These are phyloP conservation scores for Spiromastix sp. DNA, from an alignment of 2,329 filamentous ascomycete species.

Conservation along the genomic window DNA sequence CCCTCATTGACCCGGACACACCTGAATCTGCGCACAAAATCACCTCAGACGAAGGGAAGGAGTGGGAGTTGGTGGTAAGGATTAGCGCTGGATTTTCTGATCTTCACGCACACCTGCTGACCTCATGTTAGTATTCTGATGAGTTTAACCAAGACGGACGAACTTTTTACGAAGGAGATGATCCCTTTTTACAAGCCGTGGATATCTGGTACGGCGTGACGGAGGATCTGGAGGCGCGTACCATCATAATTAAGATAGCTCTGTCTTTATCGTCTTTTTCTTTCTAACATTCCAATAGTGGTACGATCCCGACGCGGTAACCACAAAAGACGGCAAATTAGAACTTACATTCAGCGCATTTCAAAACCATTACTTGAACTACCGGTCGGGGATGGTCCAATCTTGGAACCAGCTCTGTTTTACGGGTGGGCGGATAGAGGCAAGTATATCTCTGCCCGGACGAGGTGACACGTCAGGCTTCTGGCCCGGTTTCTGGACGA, in stretches of 20 bases:
- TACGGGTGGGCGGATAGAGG: conserved; percentile 59
- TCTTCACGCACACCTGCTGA: too few species aligned
- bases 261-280: neutral
- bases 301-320: conserved; percentile 60
- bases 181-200: conserved; percentile 57
- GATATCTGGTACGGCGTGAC: conserved; percentile 66
- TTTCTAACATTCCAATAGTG: conserved; percentile 35
- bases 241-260: too few species aligned
- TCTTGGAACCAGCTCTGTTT: conserved; percentile 67
- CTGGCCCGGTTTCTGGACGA: conserved; percentile 68
- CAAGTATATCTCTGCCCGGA: conserved; percentile 59
- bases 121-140: conserved; percentile 49
- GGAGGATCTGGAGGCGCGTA: conserved; percentile 51
- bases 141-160: conserved; percentile 59
- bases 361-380: conserved; percentile 54
- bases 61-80: conserved; percentile 51
- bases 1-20: conserved; percentile 59
- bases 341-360: conserved; percentile 57
- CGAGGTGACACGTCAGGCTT: conserved; percentile 57
- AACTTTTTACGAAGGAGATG: conserved; percentile 61
- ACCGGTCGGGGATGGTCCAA: conserved; percentile 63
- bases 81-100: too few species aligned
- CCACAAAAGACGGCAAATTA: conserved; percentile 51
- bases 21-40: conserved; percentile 47
- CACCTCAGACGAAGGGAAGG: conserved; percentile 48